Base-by-base conservation (phyloP, 164 flowering plant genomes). In the Kingdonia uniflora region DNA sequence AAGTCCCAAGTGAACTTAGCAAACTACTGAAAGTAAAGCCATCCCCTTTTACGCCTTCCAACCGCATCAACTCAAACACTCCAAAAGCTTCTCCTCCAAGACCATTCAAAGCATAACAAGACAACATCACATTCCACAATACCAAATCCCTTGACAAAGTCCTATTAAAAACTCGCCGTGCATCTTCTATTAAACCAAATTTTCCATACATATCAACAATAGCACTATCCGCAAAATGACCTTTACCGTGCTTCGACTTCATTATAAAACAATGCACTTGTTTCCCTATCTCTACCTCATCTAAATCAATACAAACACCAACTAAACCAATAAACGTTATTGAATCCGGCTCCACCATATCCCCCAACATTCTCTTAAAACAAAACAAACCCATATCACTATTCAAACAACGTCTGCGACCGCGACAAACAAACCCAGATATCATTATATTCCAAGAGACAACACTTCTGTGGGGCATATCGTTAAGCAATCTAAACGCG, bases 91-190 rank as follows among this genome's bases (percentile, higher is more conserved):
- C 76, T 37, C 35, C 50, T 2, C 38, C 58, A 19, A 72, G 56
- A 11, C 60, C 50, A 71, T 79, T 84, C 25, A 62, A 54, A 21
- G 60, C 70, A 75, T 74, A 79, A 52, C 80, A 67, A 47, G 82
- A 72, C 45, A 80, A 51, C 81, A 82, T 79, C 48, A 72, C 84
- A 65, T 78, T 81, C 87, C 95, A 79, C 43, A 73, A 59, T 46
- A 81, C 85, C 64, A 78, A 53, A 65, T 80, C 85, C 63, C 62
- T 74, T 11, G 19, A 19, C 51, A 47, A 2, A 40, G 65, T 70
- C 15, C 19, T 29, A 64, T 79, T 75, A 60, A 86, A 83, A 33
- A 65, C 74, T 35, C 48, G 49, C 47, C 74, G 54, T 3, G 83
- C 82, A 45, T 78, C 75, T 52, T 58, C 67, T 25, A 76, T 65